Evolutionary conservation across 2,329 filamentous ascomycete species (phyloP), one percentile per base, ranked within the genome.

Genomic region (Aspergillus aculeatinus): DNA sequence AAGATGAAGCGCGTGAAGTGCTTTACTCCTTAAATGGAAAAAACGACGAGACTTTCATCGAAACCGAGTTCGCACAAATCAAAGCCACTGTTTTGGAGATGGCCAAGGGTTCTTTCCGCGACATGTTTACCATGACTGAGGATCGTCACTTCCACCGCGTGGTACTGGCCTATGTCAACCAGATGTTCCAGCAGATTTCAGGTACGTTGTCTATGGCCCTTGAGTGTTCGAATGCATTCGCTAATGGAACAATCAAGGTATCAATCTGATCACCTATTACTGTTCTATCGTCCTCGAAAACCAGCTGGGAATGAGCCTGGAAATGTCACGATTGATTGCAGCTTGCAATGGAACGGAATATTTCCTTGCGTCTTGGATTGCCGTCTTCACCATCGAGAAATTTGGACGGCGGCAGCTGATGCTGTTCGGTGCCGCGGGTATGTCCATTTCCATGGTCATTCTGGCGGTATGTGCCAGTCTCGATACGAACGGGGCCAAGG

Each of bases 401-500:
- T 72, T 82, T 55, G 81, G 81, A 14, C 78, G 89, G 29, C 83
- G 89, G 19, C 84, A 85, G 68, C 82, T 92, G 61, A 91, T 92
- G 87, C 76, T 92, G 19, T 85, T 90, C 63, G 89, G 89, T 56
- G 85, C 86, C 0, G 76, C 83, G 35, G 86, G 86, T 0, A 87
- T 88, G 78, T 85, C 85, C 42, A 70, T 82, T 1, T 86, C 84
- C 55, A 91, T 91, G 89, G 83, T 86, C 2, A 81, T 91, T 25
- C 70, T 83, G 4, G 77, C 79, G 5, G 69, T 72, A 39, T 66
- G 69, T 3, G 68, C 71, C 31, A 69, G 60, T 27, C 65, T 72
- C 2, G 60, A 61, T 21, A 66, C 61, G 42, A 49, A 63, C 50
- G 51, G 58, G 7, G 65, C 70, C 16, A 68, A 69, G 60, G 65